A percentile compares a stretch with the other conserved stretches of the same genome.
Evolutionary conservation across 2,329 filamentous ascomycete genomes (phyloP).

Genomic region (Arachnomyces sp.): DNA sequence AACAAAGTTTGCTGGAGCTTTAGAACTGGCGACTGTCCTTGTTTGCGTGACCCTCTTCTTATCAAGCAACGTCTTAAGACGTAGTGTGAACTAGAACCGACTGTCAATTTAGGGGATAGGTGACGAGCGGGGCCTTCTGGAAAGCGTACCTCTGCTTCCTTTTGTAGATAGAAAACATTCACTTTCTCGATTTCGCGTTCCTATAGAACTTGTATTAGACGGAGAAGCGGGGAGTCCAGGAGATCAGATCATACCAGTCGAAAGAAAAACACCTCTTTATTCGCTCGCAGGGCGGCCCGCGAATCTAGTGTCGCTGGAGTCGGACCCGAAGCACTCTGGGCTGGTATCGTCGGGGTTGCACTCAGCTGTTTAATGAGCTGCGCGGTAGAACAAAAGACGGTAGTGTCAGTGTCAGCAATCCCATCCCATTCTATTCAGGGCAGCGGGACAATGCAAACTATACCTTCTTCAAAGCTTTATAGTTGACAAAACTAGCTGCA

Average conservation of each 20-base stretch:
- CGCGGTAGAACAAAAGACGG: constrained; percentile 23
- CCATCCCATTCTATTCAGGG: constrained; percentile 4
- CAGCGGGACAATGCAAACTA: constrained; percentile 4
- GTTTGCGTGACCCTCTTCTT: constrained; percentile 90
- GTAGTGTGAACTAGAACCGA: constrained; percentile 69
- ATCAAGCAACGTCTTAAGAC: constrained; percentile 83
- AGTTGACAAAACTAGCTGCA: constrained; percentile 97
- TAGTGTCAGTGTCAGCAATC: constrained; percentile 8
- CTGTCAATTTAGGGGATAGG: background rate
- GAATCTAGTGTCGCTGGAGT: constrained; percentile 52
- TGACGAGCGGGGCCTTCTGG: constrained; percentile 1
- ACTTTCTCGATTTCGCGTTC: constrained; percentile 98
- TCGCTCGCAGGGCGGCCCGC: constrained; percentile 86
- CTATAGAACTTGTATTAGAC: constrained; percentile 40
- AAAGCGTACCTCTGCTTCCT: constrained; percentile 79
- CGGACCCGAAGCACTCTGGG: constrained; percentile 55
- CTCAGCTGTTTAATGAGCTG: constrained; percentile 98
- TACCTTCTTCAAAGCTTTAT: constrained; percentile 98
- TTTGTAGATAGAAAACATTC: constrained; percentile 95
- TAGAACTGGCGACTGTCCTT: constrained; percentile 66
- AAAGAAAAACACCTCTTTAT: constrained; percentile 98
- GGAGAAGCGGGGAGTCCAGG: background rate
- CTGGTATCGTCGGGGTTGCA: constrained; percentile 73
- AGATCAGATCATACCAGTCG: constrained; percentile 60
- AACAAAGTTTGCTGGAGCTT: constrained; percentile 86